A percentile compares a stretch with the other conserved stretches of the same genome.
phyloP scores from a whole-genome alignment of 345 rosid genomes.

The Euphorbia lathyris region DNA sequence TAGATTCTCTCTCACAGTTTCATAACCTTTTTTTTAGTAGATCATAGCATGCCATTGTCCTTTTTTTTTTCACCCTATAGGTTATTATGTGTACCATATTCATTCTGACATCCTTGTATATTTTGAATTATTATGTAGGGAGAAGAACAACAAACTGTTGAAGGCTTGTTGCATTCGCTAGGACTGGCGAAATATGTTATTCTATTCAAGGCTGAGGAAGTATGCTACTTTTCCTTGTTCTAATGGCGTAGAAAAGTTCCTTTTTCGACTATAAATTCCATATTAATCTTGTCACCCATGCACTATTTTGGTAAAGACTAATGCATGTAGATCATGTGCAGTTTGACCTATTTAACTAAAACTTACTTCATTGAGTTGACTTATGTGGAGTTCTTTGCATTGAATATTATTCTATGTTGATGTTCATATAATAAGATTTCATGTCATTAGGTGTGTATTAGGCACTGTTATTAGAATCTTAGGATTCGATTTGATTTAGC shows the following conservation, averaged over 20 bases:
- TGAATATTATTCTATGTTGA: background rate
- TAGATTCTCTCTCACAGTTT: background rate
- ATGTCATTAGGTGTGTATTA: background rate
- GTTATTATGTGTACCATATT: background rate
- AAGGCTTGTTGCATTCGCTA: constrained; percentile 63
- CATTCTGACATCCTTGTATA: background rate
- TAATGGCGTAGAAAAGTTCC: background rate
- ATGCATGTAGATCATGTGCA: background rate
- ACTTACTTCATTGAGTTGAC: background rate
- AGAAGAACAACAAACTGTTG: constrained; percentile 76
- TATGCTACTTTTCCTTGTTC: constrained; percentile 36
- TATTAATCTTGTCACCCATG: background rate
- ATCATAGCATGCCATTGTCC: background rate
- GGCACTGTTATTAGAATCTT: too few species aligned
- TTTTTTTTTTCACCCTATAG: background rate
- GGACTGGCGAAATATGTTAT: constrained; percentile 75
- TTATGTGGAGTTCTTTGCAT: background rate
- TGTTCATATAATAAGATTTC: background rate
- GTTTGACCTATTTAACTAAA: constrained; percentile 8
- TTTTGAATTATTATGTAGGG: constrained; percentile 34
- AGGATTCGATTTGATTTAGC: too few species aligned
- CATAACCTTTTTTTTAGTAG: background rate
- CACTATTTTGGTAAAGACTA: background rate
- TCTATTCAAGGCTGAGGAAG: constrained; percentile 90
- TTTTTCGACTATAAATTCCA: background rate